Base-by-base conservation (phyloP, 805 yeast genomes). In the Blastobotrys americana region DNA sequence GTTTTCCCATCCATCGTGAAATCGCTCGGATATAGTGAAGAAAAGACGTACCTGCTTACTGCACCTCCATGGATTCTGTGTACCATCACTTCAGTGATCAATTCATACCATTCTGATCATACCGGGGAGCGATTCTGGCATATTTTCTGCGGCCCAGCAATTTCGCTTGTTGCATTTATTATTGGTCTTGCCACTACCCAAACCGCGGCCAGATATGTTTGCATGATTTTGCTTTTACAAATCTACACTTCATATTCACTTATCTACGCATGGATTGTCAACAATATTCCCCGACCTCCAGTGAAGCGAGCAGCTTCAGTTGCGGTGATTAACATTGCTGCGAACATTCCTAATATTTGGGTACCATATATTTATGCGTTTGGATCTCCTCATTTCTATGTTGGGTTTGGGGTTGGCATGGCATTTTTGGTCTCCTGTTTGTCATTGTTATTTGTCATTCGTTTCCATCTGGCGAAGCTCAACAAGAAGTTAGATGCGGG, bases 1-100 rank as follows among this genome's bases (percentile, higher is more conserved):
- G 76, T 75, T 57, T 78, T 76, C 66, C 83, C 83, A 21, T 69
- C 81, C 1, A 76, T 79, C 21, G 82, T 79, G n/a, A 56, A 67
- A 45, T 76, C 82, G 10, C 66, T 79, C 48, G 71, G 76, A 37
- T 79, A 74, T 52, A 58, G 61, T 55, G 64, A 69, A 39, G 66
- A 74, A 33, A 66, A 72, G 38, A 76, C 82, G 2, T 67, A 77
- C 40, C 72, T 76, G 50, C 65, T 78, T 45, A 76, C 82, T 5
- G 80, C 76, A 18, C 82, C 82, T 21, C 81, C 81, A 8, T 78
- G 76, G 56, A 56, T 72, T 37, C 52, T 75, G 42, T 77, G 79
- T 0, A 78, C 73, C 2, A 59, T 72, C 13, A 60, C 68, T 5
- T 74, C 82, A 1, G 75, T 68, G 52, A 40, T 73, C 9, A 73